Evolutionary conservation across 129 eudicot genomes (phyloP).

Genomic region (Rutidosis leptorrhynchoides): DNA sequence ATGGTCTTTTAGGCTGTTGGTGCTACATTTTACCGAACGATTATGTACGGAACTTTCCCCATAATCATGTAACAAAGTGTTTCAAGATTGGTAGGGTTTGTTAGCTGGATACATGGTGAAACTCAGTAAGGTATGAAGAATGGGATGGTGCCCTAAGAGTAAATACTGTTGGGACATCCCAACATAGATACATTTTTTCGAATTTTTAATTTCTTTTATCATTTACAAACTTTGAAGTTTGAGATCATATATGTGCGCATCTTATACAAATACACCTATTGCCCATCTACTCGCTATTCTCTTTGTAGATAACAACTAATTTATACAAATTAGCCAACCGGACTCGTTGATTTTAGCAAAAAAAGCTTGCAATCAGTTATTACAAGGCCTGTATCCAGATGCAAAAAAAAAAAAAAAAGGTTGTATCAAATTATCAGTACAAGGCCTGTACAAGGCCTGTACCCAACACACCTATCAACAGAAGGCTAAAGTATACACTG

Average conservation of each 20-base stretch:
- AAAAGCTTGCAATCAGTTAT: background rate
- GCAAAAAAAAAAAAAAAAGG: too few relatives aligned
- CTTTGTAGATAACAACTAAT: too few relatives aligned
- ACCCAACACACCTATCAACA: background rate
- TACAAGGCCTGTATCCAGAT: background rate
- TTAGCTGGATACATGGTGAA: background rate
- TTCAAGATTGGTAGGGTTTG: background rate
- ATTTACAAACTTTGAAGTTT: background rate
- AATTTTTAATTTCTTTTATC: background rate
- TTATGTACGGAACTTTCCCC: too few relatives aligned
- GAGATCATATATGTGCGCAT: background rate
- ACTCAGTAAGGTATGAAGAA: background rate
- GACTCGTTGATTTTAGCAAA: background rate
- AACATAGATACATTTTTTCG: background rate
- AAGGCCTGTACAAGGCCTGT: too few relatives aligned
- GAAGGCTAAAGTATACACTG: background rate
- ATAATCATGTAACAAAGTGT: background rate
- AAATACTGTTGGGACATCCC: background rate
- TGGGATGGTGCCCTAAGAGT: background rate
- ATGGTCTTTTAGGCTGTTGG: too few relatives aligned
- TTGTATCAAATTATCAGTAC: background rate
- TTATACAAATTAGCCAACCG: background rate
- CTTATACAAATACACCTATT: too few relatives aligned
- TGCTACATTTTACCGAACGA: too few relatives aligned
- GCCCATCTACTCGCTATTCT: too few relatives aligned